phyloP scores from a whole-genome alignment of 441 rosid genomes.

The Gossypium laxum region DNA sequence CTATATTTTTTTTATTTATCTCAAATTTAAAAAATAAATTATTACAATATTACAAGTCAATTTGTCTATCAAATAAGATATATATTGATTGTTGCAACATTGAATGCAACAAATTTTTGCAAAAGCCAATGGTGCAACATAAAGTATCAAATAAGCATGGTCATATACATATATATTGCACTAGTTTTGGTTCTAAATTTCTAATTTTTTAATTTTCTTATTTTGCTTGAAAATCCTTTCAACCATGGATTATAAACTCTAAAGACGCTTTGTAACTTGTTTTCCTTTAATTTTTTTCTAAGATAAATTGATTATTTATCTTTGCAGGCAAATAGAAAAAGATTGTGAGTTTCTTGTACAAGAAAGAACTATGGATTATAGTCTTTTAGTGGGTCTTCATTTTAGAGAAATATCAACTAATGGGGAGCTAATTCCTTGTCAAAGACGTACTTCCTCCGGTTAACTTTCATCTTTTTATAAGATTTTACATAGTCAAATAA shows the following conservation, averaged over 20 bases:
- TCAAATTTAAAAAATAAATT: no score
- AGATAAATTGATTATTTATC: background rate
- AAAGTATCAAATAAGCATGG: background rate
- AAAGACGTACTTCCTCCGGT: constrained; percentile 28
- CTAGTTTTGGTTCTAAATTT: background rate
- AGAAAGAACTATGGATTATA: constrained; percentile 65
- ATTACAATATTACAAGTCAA: no score
- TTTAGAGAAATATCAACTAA: constrained; percentile 36
- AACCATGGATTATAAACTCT: background rate
- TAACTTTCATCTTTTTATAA: background rate
- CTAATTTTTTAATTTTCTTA: background rate
- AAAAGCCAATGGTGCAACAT: no score
- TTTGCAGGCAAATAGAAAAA: constrained; percentile 49
- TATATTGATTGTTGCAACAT: no score
- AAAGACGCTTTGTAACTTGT: background rate
- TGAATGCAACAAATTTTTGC: no score
- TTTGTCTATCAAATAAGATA: no score
- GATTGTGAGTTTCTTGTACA: constrained; percentile 66
- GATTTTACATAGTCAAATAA: background rate
- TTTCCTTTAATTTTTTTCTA: background rate
- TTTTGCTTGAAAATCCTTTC: background rate
- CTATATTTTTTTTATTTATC: no score
- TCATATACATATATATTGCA: background rate
- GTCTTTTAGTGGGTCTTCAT: constrained; percentile 67
- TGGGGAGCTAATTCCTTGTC: constrained; percentile 40